Evolutionary conservation across 2,329 filamentous ascomycete species (phyloP), one percentile per base, ranked within the genome.

Genomic region (Gyromitra esculenta): DNA sequence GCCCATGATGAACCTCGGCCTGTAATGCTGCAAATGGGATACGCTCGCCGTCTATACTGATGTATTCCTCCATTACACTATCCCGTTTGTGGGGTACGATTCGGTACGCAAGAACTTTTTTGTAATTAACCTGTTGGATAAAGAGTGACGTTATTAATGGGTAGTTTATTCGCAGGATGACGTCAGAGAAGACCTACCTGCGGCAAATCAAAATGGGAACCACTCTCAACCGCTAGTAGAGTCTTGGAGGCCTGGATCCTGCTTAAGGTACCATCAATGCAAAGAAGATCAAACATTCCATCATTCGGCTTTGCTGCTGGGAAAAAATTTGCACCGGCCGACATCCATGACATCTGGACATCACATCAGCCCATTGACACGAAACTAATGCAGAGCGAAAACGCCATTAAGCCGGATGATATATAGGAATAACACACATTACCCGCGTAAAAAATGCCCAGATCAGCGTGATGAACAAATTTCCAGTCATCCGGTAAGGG

Each of bases 381-480:
- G 2, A 37, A 25, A 11, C 45, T 8, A 45, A 9, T 8, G 37
- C 21, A 48, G 2, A 11, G 21, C 25, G n/a, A 37, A 43, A 65
- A 39, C 35, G 0, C 25, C 25, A 31, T 31, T 4, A 31, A 31
- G 25, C 4, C 1, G 25, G 25, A 31, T 31, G 25, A 31, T 31
- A 31, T 31, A 31, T 31, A 31, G 25, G 1, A 37, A 37, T 18
- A 21, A 85, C 89, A 85, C 82, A 91, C 90, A 83, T 97, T 99
- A 77, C 96, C 96, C 41, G 91, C 92, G 84, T 96, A 98, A 83
- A 99, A 97, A 81, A 93, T 97, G 60, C 94, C 94, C 71, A 99
- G 86, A 39, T 91, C 92, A 78, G 96, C 89, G 78, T 91, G 88
- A 0, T 91, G 89, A 1, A 91, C 85, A 21, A 91, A 85, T 77